These are phyloP conservation scores for Polyporus arcularius DNA, from an alignment of 768 basidiomycete genomes.

Conservation along the genomic window DNA sequence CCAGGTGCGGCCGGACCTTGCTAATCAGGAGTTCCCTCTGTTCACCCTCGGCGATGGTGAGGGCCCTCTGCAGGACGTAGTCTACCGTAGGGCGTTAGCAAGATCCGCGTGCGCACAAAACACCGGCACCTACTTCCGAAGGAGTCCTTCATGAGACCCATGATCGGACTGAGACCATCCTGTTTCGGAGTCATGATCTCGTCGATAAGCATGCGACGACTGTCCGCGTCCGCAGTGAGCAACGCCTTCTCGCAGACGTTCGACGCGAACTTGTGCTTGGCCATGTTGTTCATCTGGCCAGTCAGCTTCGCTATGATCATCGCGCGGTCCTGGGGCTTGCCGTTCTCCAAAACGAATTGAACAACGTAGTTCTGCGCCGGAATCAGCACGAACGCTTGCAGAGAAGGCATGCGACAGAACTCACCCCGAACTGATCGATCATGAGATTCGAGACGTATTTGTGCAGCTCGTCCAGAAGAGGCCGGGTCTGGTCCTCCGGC, in stretches of 20 bases:
- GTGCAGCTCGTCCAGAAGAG: constrained; percentile 83
- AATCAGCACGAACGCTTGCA: too few species aligned
- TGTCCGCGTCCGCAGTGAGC: constrained; percentile 60
- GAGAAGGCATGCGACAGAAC: constrained; percentile 24
- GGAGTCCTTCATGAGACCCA: constrained; percentile 84
- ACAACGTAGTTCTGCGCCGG: constrained; percentile 83
- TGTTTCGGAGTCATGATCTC: constrained; percentile 72
- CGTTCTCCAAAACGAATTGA: constrained; percentile 88
- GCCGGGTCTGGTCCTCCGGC: constrained; percentile 62
- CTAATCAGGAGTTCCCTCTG: constrained; percentile 68
- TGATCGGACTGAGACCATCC: constrained; percentile 67
- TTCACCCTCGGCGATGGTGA: constrained; percentile 66
- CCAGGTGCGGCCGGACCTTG: constrained; percentile 66
- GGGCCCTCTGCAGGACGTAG: constrained; percentile 82
- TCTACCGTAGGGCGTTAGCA: constrained; percentile 43
- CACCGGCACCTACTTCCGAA: constrained; percentile 70
- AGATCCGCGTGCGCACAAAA: neutral
- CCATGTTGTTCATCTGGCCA: constrained; percentile 78
- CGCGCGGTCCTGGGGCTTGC: constrained; percentile 65
- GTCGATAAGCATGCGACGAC: constrained; percentile 70
- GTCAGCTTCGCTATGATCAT: constrained; percentile 67
- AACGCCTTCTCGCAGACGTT: constrained; percentile 96
- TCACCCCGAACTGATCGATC: constrained; percentile 89
- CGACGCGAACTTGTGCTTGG: constrained; percentile 90
- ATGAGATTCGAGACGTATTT: constrained; percentile 70